These are phyloP conservation scores for Pseudognaphalium luteoalbum DNA, from an alignment of 129 eudicot genomes.

Conservation along the genomic window DNA sequence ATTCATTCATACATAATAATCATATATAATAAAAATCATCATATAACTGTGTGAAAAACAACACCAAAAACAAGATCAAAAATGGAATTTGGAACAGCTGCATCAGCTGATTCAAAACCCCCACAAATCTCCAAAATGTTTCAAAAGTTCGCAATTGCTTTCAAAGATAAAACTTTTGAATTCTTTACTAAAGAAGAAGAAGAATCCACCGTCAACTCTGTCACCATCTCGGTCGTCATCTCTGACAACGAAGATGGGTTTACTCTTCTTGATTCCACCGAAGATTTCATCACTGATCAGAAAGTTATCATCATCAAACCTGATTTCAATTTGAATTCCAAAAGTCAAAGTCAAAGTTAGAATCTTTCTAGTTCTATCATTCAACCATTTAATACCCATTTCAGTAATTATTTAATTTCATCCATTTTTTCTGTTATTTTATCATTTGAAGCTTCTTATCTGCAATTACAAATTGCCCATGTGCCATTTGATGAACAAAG, in stretches of 20 bases:
- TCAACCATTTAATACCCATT: constrained; percentile 42
- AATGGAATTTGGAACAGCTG: constrained; percentile 44
- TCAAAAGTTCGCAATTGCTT: constrained; percentile 84
- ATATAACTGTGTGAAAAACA: neutral
- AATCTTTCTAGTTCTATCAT: constrained; percentile 18
- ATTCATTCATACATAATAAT: constrained; percentile 7
- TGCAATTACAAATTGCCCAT: constrained; percentile 82
- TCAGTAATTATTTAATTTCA: constrained; percentile 54
- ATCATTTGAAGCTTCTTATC: constrained; percentile 87
- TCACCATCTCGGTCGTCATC: constrained; percentile 33
- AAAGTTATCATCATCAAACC: constrained; percentile 88
- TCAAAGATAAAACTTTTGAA: constrained; percentile 85
- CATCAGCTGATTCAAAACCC: constrained; percentile 47
- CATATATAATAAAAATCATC: neutral
- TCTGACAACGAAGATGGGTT: constrained; percentile 44
- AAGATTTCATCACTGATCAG: constrained; percentile 79
- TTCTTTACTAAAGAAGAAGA: constrained; percentile 73
- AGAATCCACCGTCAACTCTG: constrained; percentile 28
- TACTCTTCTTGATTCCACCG: constrained; percentile 67
- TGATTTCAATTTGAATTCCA: constrained; percentile 37
- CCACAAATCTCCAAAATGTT: constrained; percentile 93
- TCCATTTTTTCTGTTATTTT: constrained; percentile 73
- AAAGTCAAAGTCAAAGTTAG: constrained; percentile 28
- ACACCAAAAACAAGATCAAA: constrained; percentile 31
- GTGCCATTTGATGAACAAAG: constrained; percentile 69